Evolutionary conservation across 345 rosid genomes (phyloP).

Genomic region (Schrenkiella parvula): DNA sequence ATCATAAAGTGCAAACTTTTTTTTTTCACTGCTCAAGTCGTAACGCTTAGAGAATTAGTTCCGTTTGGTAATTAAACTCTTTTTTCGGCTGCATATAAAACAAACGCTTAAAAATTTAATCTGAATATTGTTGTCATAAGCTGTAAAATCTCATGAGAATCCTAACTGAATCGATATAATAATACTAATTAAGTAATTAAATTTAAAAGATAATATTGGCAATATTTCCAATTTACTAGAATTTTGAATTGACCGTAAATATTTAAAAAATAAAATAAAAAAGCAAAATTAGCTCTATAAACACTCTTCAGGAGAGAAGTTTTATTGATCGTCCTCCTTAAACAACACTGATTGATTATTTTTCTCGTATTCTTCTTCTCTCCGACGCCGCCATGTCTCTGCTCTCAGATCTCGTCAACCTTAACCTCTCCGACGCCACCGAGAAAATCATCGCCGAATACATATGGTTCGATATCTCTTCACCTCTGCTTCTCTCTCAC

Average conservation of each 20-base stretch:
- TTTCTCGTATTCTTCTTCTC: neutral
- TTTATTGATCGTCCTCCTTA: constrained; percentile 18
- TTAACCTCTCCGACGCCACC: constrained; percentile 54
- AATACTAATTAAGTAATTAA: neutral
- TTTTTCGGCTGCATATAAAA: neutral
- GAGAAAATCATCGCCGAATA: constrained; percentile 73
- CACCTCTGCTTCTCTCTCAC: constrained; percentile 7
- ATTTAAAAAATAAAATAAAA: neutral
- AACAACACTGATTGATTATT: neutral
- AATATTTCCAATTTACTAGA: constrained; percentile 5
- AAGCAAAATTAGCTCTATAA: neutral
- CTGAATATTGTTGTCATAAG: neutral
- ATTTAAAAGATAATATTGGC: neutral
- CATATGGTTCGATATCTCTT: constrained; percentile 48
- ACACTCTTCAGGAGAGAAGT: constrained; percentile 18
- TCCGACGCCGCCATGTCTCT: constrained; percentile 41
- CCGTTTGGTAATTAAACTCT: neutral
- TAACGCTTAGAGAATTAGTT: neutral
- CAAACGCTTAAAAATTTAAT: neutral
- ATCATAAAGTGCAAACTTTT: neutral
- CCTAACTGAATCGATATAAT: neutral
- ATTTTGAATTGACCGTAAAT: constrained; percentile 3
- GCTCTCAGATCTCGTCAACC: constrained; percentile 64
- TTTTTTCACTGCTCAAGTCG: neutral
- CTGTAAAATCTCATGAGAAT: constrained; percentile 15